phyloP scores from a whole-genome alignment of 2,329 filamentous ascomycete genomes.

The Talaromyces sp. region DNA sequence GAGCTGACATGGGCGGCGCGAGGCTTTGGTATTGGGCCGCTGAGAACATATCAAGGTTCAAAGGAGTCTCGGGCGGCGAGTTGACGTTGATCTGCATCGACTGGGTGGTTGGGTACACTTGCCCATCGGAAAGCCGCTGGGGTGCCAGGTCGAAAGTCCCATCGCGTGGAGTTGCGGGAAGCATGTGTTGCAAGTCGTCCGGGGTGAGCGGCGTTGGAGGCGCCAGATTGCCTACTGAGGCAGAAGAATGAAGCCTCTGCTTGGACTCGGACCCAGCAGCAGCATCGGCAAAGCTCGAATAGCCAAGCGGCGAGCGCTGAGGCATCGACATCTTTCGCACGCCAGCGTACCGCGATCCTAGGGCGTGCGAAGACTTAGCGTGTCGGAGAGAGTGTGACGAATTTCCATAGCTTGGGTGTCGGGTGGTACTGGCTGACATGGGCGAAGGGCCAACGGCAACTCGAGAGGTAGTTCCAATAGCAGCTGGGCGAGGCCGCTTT shows the following conservation, averaged over 20 bases:
- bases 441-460: conserved; percentile 32
- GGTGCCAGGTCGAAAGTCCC: conserved; percentile 32
- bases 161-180: conserved; percentile 35
- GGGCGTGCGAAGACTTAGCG: conserved; percentile 40
- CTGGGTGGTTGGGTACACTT: conserved; percentile 33
- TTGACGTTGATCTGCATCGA: conserved; percentile 36
- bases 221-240: conserved; percentile 30
- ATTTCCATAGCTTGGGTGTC: conserved; percentile 25
- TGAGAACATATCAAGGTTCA: conserved; percentile 32
- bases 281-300: conserved; percentile 40
- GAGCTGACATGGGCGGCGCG: conserved; percentile 36
- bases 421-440: conserved; percentile 34
- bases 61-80: conserved; percentile 40
- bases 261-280: conserved; percentile 30
- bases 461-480: conserved; percentile 38
- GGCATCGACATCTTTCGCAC: conserved; percentile 41
- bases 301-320: conserved; percentile 43
- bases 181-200: conserved; percentile 35
- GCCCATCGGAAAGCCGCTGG: conserved; percentile 19
- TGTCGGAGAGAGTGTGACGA: conserved; percentile 36
- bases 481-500: conserved; percentile 41
- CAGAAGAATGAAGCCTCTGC: conserved; percentile 26
- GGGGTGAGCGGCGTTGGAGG: conserved; percentile 40
- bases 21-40: conserved; percentile 32
- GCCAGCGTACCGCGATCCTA: conserved; percentile 40